phyloP scores from a whole-genome alignment of 768 basidiomycete genomes.

The Trametes villosa region DNA sequence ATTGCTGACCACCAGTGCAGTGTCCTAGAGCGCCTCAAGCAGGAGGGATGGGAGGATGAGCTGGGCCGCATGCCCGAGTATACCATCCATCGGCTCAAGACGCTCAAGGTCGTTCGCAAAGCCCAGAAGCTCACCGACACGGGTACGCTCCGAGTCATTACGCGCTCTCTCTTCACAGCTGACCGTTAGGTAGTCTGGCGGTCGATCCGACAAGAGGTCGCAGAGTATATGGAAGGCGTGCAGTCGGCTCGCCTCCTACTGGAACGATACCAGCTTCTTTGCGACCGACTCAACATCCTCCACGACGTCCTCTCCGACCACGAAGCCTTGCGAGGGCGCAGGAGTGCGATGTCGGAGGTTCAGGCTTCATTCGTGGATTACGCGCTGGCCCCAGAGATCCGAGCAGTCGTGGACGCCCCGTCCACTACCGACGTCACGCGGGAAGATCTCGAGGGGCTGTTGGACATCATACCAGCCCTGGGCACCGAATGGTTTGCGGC shows the following conservation, averaged over 20 bases:
- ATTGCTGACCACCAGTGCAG: background rate
- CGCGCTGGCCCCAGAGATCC: background rate
- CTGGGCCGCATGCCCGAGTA: background rate
- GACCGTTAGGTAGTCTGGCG: conserved; percentile 5
- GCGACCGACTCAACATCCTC: background rate
- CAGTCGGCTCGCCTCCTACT: background rate
- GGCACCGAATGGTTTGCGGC: background rate
- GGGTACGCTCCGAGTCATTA: background rate
- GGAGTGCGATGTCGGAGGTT: background rate
- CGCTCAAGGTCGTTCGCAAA: conserved; percentile 11
- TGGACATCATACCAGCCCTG: background rate
- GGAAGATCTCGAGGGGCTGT: background rate
- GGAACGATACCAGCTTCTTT: background rate
- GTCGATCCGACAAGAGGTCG: background rate
- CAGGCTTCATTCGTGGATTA: background rate
- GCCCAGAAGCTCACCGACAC: conserved; percentile 19
- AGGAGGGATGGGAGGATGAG: conserved; percentile 15
- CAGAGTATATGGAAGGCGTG: conserved; percentile 9
- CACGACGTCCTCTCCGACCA: background rate
- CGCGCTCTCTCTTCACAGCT: background rate
- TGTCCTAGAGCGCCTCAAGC: background rate
- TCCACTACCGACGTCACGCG: background rate
- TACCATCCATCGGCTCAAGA: background rate
- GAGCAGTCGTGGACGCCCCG: background rate
- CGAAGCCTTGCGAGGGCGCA: background rate